Percentiles rank a stretch among this genome's conserved stretches.
Conservation (phyloP, 2,329 filamentous ascomycete genomes). For the Xylariaceae sp. region DNA sequence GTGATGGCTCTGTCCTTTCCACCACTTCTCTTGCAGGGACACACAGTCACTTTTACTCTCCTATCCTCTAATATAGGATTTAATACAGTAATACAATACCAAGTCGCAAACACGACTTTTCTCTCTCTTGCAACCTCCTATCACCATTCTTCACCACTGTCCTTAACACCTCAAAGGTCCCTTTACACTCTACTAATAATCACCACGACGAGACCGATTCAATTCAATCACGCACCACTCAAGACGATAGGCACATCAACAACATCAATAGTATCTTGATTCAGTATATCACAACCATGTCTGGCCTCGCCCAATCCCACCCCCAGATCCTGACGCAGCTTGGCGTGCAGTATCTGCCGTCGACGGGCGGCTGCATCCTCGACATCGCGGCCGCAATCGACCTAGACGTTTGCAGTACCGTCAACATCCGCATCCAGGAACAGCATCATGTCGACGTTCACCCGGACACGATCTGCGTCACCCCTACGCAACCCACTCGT, state of each 20-base stretch:
- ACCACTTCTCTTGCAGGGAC: not conserved
- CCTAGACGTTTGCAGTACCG: conserved; percentile 26
- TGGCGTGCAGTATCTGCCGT: conserved; percentile 24
- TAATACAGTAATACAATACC: not conserved
- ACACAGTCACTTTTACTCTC: not conserved
- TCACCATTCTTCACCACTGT: not conserved
- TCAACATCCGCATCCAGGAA: conserved; percentile 31
- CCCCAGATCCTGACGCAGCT: conserved; percentile 17
- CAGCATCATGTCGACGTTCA: conserved; percentile 27
- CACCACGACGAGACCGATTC: too few relatives aligned
- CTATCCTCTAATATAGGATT: not conserved
- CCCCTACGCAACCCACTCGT: conserved; percentile 20
- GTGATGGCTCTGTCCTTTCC: not conserved
- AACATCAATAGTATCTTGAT: too few relatives aligned
- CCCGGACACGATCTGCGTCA: conserved; percentile 31
- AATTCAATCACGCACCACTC: too few relatives aligned
- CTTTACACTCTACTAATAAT: too few relatives aligned
- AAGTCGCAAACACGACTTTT: too few relatives aligned
- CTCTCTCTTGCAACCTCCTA: not conserved
- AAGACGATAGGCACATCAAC: too few relatives aligned
- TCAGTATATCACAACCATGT: conserved; percentile 9
- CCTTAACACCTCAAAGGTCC: too few relatives aligned
- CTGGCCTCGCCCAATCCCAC: too few relatives aligned
- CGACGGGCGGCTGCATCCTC: conserved; percentile 31
- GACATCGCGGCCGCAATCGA: conserved; percentile 28